Evolutionary conservation across 2,329 filamentous ascomycete species (phyloP), one percentile per base, ranked within the genome.

Genomic region (Lasiodiplodia gonubiensis): DNA sequence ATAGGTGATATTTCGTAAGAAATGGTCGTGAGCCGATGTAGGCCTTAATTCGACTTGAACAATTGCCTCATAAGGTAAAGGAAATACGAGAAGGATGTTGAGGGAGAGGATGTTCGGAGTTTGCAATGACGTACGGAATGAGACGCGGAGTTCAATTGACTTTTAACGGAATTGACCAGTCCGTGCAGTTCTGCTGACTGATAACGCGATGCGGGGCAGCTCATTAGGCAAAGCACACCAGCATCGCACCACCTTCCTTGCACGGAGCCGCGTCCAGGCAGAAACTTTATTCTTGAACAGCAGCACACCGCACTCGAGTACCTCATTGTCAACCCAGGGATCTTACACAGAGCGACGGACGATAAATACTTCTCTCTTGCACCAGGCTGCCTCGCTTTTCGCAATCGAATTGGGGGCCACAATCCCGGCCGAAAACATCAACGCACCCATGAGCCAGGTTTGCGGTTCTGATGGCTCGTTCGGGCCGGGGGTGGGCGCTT

Each of bases 401-500:
- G 4, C 14, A 14, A n/a, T 27, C 51, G 30, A 8, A 33, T 33
- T 33, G 30, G 30, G 30, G 30, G 30, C 30, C 30, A 33, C 10
- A 30, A 18, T 30, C 23, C 23, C 48, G 10, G 11, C 16, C 48
- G 23, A 21, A n/a, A 21, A 8, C 25, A 53, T 27, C 27, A 11
- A 30, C 16, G 52, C 52, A 16, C 30, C 51, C n/a, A 42, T 60
- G 55, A 48, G 35, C 55, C 35, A 54, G 49, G 68, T 69, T 25
- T 74, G 71, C 65, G 49, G 67, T 35, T 67, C 68, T 46, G 72
- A 75, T 69, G 70, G 67, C 64, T 69, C 72, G 52, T 74, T 74
- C 61, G 71, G 73, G 1, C 72, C 72, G 12, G 65, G 33, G 8
- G 70, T 70, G 51, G 71, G 69, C 23, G 53, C 69, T 16, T 74